Evolutionary conservation across 2,329 filamentous ascomycete genomes (phyloP).

Genomic region (Apiospora malaysiana): DNA sequence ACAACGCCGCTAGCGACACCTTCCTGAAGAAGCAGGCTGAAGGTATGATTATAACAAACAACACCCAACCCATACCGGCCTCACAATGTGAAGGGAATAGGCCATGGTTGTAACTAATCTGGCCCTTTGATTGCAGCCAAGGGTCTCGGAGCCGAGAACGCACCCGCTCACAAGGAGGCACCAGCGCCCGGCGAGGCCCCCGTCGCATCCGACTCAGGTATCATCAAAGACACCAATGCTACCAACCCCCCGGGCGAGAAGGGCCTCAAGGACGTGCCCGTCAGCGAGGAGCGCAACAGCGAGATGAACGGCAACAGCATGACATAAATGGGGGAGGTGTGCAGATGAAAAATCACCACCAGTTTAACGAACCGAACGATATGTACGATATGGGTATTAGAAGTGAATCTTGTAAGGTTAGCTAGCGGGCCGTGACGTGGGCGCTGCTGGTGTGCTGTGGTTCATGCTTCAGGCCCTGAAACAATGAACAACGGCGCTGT

Average conservation of each 20-base stretch:
- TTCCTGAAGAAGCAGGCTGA: constrained; percentile 35
- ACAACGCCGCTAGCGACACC: constrained; percentile 34
- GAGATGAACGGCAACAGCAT: constrained; percentile 33
- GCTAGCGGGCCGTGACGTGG: constrained; percentile 1
- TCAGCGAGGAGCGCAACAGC: constrained; percentile 31
- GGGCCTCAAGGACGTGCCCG: constrained; percentile 32
- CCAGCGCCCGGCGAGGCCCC: constrained; percentile 34
- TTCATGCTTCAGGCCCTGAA: neutral
- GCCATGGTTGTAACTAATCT: too few species aligned
- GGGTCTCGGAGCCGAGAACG: constrained; percentile 35
- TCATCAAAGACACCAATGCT: constrained; percentile 29
- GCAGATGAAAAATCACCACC: neutral
- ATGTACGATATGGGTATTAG: neutral
- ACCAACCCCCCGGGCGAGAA: constrained; percentile 35
- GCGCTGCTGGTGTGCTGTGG: neutral
- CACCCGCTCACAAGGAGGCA: constrained; percentile 34
- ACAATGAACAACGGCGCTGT: neutral
- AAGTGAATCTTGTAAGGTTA: neutral
- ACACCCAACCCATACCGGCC: neutral
- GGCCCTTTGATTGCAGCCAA: constrained; percentile 27
- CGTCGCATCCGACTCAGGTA: constrained; percentile 34
- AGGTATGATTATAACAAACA: constrained; percentile 23
- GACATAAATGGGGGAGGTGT: constrained; percentile 24
- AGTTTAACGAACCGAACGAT: neutral
- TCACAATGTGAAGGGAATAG: too few species aligned